A percentile compares a stretch with the other conserved stretches of the same genome.
These are phyloP conservation scores for Tetrahymena borealis DNA, from an alignment of 73 alveolate species.

Conservation along the genomic window DNA sequence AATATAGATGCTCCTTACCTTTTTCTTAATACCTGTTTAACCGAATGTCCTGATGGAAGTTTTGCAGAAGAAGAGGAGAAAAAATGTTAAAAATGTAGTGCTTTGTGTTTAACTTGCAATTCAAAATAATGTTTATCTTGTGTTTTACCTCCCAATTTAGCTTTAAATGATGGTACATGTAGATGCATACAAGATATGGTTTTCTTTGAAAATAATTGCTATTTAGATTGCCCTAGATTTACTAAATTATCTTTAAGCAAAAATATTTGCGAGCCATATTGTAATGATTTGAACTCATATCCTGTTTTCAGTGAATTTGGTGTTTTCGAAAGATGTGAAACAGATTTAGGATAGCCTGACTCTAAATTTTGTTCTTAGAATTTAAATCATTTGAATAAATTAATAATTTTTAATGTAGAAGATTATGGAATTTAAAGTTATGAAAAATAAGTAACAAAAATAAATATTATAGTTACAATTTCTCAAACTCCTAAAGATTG, in stretches of 20 bases:
- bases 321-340: background rate
- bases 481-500: background rate
- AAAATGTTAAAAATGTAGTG: background rate
- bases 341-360: background rate
- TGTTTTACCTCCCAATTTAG: background rate
- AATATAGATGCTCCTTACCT: background rate
- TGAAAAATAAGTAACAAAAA: background rate
- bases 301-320: background rate
- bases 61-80: background rate
- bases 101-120: background rate
- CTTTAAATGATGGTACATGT: background rate
- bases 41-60: background rate
- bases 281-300: background rate
- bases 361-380: background rate
- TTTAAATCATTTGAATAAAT: background rate
- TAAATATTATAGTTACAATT: background rate
- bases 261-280: background rate
- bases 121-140: background rate
- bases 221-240: background rate
- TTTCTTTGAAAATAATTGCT: background rate
- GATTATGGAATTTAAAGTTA: background rate
- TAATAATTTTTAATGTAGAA: background rate
- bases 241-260: background rate
- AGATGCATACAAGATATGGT: background rate
- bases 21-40: background rate